Evolutionary conservation across 352 stramenopile species (phyloP).

Genomic region (Elongisporangium anandrum): DNA sequence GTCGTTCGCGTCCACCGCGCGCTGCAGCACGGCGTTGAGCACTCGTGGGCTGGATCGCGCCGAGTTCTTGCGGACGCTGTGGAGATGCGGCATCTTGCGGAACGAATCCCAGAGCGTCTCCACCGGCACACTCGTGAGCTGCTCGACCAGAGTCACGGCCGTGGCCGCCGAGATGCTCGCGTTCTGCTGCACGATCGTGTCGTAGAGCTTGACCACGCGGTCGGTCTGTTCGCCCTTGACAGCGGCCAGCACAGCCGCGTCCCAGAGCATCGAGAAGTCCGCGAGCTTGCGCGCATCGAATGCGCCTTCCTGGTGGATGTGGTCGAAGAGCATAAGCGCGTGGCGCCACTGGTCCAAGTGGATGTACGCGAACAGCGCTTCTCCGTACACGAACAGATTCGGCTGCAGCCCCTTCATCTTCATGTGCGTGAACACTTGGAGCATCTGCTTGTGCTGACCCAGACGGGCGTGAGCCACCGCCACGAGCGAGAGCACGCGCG

Average conservation of each 20-base stretch:
- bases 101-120: constrained; percentile 59
- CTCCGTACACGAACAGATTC: constrained; percentile 67
- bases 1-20: constrained; percentile 49
- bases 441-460: constrained; percentile 38
- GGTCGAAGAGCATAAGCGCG: constrained; percentile 70
- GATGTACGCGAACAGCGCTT: constrained; percentile 69
- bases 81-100: constrained; percentile 36
- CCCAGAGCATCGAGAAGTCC: constrained; percentile 55
- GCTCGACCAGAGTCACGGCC: constrained; percentile 39
- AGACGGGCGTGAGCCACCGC: constrained; percentile 50
- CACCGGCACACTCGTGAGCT: constrained; percentile 33
- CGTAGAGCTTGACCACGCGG: constrained; percentile 36
- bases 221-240: constrained; percentile 38
- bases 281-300: constrained; percentile 31
- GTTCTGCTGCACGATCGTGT: constrained; percentile 32
- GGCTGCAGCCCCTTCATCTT: constrained; percentile 62
- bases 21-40: constrained; percentile 59
- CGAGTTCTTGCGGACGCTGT: constrained; percentile 23
- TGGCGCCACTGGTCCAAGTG: constrained; percentile 57
- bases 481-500: constrained; percentile 58
- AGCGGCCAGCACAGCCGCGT: constrained; percentile 52
- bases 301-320: constrained; percentile 49
- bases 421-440: constrained; percentile 67
- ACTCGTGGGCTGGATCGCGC: constrained; percentile 25
- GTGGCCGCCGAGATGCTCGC: constrained; percentile 40